Conservation (phyloP, 768 basidiomycete species). For the Kockovaella imperatae region DNA sequence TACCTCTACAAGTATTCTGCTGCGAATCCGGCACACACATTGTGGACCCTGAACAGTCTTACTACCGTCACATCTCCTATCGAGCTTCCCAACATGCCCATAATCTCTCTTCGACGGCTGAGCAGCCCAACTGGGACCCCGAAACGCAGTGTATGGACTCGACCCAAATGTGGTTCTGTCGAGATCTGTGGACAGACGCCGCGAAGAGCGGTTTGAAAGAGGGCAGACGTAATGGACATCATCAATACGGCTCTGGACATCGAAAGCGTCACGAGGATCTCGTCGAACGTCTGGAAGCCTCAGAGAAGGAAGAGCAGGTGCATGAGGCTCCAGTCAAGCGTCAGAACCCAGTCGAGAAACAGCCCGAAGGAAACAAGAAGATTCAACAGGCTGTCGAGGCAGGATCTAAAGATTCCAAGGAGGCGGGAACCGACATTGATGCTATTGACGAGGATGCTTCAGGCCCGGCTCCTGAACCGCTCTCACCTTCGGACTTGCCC, state of each 20-base stretch:
- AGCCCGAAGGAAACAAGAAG: conserved; percentile 1
- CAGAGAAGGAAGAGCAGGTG: conserved; percentile 1
- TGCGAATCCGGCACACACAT: conserved; percentile 97
- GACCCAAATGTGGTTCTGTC: conserved; percentile 95
- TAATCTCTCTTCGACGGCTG: conserved; percentile 57
- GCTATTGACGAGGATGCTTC: conserved; percentile 41
- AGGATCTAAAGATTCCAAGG: conserved; percentile 43
- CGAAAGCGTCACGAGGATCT: conserved; percentile 24
- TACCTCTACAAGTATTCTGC: conserved; percentile 98
- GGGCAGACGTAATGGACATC: conserved; percentile 35
- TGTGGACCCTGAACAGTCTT: conserved; percentile 89
- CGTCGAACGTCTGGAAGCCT: conserved; percentile 8
- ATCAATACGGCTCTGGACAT: conserved; percentile 16
- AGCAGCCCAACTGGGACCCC: conserved; percentile 58
- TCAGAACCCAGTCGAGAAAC: conserved; percentile 10
- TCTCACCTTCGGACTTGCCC: conserved; percentile 39
- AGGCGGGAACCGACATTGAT: conserved; percentile 39
- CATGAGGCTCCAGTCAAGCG: conserved; percentile 2
- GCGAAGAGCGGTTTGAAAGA: conserved; percentile 59
- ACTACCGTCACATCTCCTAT: conserved; percentile 82
- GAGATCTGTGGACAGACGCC: conserved; percentile 89
- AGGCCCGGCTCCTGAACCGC: conserved; percentile 39
- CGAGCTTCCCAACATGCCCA: conserved; percentile 73
- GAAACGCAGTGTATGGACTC: conserved; percentile 90
- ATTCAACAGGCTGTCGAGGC: conserved; percentile 13